These are phyloP conservation scores for Sugiyamaella qingdaonensis DNA, from an alignment of 805 yeast species.

Conservation along the genomic window DNA sequence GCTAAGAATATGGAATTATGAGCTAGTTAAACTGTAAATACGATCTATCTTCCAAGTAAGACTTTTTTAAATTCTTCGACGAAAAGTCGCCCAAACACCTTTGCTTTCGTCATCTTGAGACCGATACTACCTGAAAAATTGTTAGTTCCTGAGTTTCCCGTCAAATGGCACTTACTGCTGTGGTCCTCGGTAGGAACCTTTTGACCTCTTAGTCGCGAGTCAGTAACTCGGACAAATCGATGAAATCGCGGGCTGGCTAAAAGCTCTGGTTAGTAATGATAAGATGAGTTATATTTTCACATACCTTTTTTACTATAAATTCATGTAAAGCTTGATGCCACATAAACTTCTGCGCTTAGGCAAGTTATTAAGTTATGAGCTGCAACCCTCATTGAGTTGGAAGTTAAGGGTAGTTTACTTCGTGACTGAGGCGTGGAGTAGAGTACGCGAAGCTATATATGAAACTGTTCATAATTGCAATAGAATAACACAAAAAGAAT, in stretches of 20 bases:
- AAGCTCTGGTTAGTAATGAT: slow-evolving; percentile 11
- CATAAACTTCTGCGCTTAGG: slow-evolving; percentile 7
- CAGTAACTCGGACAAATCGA: slow-evolving; percentile 21
- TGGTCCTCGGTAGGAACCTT: slow-evolving; percentile 15
- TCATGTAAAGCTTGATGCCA: slow-evolving; percentile 25
- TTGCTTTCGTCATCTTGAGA: slow-evolving; percentile 13
- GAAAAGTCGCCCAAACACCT: slow-evolving; percentile 19
- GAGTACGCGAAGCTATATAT: too few species aligned
- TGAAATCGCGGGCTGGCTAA: slow-evolving; percentile 22
- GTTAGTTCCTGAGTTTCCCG: too few species aligned
- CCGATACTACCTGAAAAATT: too few species aligned
- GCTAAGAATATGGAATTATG: too few species aligned
- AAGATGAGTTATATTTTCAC: neutral
- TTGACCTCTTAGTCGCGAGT: slow-evolving; percentile 21
- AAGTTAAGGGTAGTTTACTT: too few species aligned
- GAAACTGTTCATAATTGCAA: too few species aligned
- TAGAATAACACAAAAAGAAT: too few species aligned
- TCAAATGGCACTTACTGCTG: too few species aligned
- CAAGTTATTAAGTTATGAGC: too few species aligned
- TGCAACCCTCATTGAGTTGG: too few species aligned
- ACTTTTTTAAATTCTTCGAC: slow-evolving; percentile 22
- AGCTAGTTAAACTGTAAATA: too few species aligned
- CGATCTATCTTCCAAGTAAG: slow-evolving; percentile 8
- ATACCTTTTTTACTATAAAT: slow-evolving; percentile 21
- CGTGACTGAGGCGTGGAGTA: too few species aligned